Evolutionary conservation across 2,329 filamentous ascomycete genomes (phyloP).

Genomic region (Neophaeococcomyces aloes): DNA sequence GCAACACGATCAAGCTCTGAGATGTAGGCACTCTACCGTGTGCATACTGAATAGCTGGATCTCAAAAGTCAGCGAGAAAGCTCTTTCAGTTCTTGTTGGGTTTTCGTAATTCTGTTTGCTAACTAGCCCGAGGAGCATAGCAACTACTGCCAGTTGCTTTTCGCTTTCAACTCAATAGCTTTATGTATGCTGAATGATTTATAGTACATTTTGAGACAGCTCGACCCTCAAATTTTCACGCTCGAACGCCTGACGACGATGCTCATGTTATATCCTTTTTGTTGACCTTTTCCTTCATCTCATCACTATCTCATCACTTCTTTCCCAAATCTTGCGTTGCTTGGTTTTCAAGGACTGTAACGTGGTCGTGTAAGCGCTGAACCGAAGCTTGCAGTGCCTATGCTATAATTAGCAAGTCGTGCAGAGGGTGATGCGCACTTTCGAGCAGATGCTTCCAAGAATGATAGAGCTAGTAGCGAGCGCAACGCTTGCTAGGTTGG

Average conservation of each 20-base stretch:
- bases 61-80: too few relatives aligned
- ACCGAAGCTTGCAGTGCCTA: conserved; percentile 82
- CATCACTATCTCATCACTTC: not conserved
- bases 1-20: too few relatives aligned
- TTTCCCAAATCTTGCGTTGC: conserved; percentile 44
- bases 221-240: not conserved
- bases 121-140: too few relatives aligned
- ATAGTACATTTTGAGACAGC: too few relatives aligned
- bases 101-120: too few relatives aligned
- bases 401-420: conserved; percentile 14
- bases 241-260: too few relatives aligned
- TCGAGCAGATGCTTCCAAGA: not conserved
- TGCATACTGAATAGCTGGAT: too few relatives aligned
- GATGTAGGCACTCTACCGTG: too few relatives aligned
- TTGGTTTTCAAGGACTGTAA: conserved; percentile 71
- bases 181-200: not conserved
- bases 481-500: too few relatives aligned
- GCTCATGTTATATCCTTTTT: not conserved
- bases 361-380: conserved; percentile 73
- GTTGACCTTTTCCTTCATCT: not conserved
- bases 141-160: too few relatives aligned
- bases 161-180: not conserved
- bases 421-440: conserved; percentile 7
- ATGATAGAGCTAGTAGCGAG: too few relatives aligned
- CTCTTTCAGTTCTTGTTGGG: too few relatives aligned